Conservation (phyloP, 352 stramenopile species). For the Pythium phragmiticola region DNA sequence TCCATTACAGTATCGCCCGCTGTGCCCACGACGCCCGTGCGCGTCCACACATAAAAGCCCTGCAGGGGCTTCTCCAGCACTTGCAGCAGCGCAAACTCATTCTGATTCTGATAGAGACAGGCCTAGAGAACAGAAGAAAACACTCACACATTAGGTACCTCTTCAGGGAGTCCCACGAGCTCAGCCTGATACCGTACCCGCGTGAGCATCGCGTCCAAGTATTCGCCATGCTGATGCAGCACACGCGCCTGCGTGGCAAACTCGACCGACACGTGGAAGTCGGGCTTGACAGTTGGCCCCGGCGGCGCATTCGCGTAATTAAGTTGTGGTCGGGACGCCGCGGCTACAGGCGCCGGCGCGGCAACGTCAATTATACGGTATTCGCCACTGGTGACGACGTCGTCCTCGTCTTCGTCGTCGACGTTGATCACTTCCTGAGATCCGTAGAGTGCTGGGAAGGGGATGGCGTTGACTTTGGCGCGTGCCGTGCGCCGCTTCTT, state of each 20-base stretch:
- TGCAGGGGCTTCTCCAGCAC: slow-evolving; percentile 41
- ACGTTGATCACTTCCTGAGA: slow-evolving; percentile 19
- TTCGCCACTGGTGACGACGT: slow-evolving; percentile 1
- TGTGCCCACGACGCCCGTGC: slow-evolving; percentile 44
- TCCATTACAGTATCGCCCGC: slow-evolving; percentile 44
- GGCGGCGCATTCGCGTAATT: background rate
- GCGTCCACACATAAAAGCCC: slow-evolving; percentile 56
- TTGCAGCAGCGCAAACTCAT: slow-evolving; percentile 67
- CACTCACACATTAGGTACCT: background rate
- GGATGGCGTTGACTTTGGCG: slow-evolving; percentile 4
- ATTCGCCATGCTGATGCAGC: slow-evolving; percentile 34
- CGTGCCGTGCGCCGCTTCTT: slow-evolving; percentile 17
- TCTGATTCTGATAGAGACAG: slow-evolving; percentile 56
- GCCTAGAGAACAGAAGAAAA: slow-evolving; percentile 29
- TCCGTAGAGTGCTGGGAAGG: slow-evolving; percentile 12
- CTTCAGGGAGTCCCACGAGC: background rate
- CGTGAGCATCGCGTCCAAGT: slow-evolving; percentile 66
- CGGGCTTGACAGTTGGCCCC: slow-evolving; percentile 24
- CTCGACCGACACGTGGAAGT: slow-evolving; percentile 46
- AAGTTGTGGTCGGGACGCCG: background rate
- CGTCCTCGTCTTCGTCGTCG: slow-evolving; percentile 20
- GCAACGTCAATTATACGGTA: slow-evolving; percentile 7
- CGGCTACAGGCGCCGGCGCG: background rate
- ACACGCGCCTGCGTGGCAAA: slow-evolving; percentile 44
- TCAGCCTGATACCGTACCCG: slow-evolving; percentile 31